Base-by-base conservation (phyloP, 179 eudicot genomes). In the Kewa caespitosa region DNA sequence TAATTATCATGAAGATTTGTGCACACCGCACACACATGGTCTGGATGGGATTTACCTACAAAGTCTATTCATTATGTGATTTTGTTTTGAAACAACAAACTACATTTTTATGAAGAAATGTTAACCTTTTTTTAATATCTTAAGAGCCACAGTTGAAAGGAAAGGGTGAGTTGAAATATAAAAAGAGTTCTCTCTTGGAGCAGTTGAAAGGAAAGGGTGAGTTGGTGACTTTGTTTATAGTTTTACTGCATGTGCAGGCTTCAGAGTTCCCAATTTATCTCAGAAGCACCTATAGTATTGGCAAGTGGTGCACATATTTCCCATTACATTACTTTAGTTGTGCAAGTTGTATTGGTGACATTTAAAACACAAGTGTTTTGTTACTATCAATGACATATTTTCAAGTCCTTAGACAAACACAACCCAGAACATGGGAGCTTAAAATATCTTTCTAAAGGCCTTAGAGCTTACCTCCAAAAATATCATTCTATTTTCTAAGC, bases 201-300 rank as follows among this genome's bases (percentile, higher is more conserved):
- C 57, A 18, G 57, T 50, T 18, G 8, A 50, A 50, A 50, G 57
- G 57, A 50, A 50, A 50, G 57, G 57, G 55, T 18, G 55, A 20
- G 25, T n/a, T 1, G 57, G 27, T 42, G 37, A 41, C 14, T 15
- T 41, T 69, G 32, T 69, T 46, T 43, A 28, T 57, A 69, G 59
- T 10, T 69, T 17, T 23, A 8, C 38, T 8, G 38, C 72, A 38
- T 37, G 67, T 76, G 57, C 27, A 76, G 12, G 28, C 1, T 30
- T 52, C 79, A 67, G 79, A 67, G 39, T 23, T 55, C 46, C 17
- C 34, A 14, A 8, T 57, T 57, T 41, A 69, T 38, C 30, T 41
- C 10, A 14, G 23, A 32, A 8, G n/a, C 25, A 23, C 7, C 31
- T 62, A 37, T 46, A 43, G 25, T 54, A 37, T 30, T 38, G 13